Conservation (phyloP, 305 asterid genomes). For the Fraxinus angustifolia region DNA sequence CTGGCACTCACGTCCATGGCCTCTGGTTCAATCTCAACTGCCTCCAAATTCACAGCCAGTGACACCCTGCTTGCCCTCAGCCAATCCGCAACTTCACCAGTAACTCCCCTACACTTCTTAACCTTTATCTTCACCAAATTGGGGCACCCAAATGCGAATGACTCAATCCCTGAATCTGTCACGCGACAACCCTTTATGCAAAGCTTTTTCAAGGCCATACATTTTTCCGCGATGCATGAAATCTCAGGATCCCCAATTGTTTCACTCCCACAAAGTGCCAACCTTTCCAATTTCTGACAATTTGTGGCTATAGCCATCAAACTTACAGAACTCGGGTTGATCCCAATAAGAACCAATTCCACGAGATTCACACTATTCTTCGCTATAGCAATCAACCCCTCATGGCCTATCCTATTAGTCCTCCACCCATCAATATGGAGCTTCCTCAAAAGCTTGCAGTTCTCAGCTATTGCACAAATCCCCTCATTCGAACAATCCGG, state of each 20-base stretch:
- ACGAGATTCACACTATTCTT: constrained; percentile 46
- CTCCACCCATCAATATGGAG: constrained; percentile 53
- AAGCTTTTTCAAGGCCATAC: constrained; percentile 51
- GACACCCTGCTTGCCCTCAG: constrained; percentile 42
- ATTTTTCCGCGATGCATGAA: constrained; percentile 42
- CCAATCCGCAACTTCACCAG: constrained; percentile 37
- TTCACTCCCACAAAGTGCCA: constrained; percentile 65
- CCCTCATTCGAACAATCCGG: constrained; percentile 59
- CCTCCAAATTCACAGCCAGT: constrained; percentile 43
- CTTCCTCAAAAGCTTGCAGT: constrained; percentile 36
- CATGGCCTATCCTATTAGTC: constrained; percentile 60
- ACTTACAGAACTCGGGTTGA: constrained; percentile 46
- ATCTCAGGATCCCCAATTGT: constrained; percentile 57
- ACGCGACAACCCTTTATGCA: constrained; percentile 60
- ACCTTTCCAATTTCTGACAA: constrained; percentile 51
- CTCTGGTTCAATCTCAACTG: constrained; percentile 41
- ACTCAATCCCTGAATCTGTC: constrained; percentile 48
- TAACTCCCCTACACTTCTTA: constrained; percentile 56
- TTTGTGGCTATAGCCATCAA: constrained; percentile 44
- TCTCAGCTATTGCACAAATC: constrained; percentile 47
- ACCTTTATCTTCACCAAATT: constrained; percentile 61
- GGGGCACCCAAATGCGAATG: constrained; percentile 58
- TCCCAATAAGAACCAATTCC: constrained; percentile 60
- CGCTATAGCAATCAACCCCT: constrained; percentile 49
- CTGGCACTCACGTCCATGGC: constrained; percentile 50